A percentile compares a stretch with the other conserved stretches of the same genome.
phyloP scores from a whole-genome alignment of 192 early-diverging fungal species.

The Cladochytrium replicatum region DNA sequence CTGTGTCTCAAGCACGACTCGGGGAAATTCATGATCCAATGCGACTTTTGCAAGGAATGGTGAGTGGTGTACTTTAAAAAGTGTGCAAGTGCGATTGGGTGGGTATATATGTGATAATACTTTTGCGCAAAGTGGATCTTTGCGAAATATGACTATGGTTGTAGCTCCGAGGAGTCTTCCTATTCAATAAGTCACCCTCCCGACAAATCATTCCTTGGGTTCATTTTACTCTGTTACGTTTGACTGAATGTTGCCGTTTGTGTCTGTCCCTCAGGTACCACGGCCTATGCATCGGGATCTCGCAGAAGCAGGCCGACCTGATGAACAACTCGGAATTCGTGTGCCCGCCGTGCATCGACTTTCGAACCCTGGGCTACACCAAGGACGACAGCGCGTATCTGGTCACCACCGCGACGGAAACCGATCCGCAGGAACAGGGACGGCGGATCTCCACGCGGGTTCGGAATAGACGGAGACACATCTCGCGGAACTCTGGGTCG shows the following conservation, averaged over 20 bases:
- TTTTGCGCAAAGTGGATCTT: too few relatives aligned
- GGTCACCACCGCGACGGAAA: conserved; percentile 10
- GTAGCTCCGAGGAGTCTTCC: too few relatives aligned
- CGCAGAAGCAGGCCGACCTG: conserved; percentile 39
- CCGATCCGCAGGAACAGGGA: conserved; percentile 6
- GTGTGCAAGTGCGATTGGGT: too few relatives aligned
- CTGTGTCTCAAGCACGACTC: conserved; percentile 55
- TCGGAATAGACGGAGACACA: too few relatives aligned
- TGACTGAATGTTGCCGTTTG: too few relatives aligned
- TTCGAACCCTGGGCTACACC: neutral
- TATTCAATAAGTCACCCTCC: too few relatives aligned
- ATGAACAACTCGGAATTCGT: conserved; percentile 27
- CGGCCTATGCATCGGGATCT: conserved; percentile 47
- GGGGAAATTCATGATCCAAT: conserved; percentile 69
- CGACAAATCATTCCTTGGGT: too few relatives aligned
- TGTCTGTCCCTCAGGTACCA: conserved; percentile 43
- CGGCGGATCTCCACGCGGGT: too few relatives aligned
- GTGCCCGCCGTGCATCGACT: conserved; percentile 25
- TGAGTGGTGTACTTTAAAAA: too few relatives aligned
- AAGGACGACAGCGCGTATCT: neutral
- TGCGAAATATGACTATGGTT: too few relatives aligned
- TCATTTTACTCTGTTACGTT: too few relatives aligned
- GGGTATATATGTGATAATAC: too few relatives aligned
- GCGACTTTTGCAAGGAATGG: conserved; percentile 67
- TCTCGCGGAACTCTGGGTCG: neutral